Evolutionary conservation across 2,329 filamentous ascomycete species (phyloP).

Genomic region (Beauveria pseudobassiana): DNA sequence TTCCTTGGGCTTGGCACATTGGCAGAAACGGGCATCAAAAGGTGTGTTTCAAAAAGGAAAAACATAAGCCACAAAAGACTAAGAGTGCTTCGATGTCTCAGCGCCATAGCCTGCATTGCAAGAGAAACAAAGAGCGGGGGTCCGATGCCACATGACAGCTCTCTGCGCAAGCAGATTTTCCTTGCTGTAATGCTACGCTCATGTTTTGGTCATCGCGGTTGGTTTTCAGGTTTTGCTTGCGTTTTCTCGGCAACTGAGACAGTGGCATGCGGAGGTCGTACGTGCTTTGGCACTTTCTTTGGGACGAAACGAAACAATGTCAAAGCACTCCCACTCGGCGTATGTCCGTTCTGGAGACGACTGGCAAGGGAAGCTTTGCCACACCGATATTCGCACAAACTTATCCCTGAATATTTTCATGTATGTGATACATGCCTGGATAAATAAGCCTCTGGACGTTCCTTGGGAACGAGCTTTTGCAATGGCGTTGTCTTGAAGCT

Average conservation of each 20-base stretch:
- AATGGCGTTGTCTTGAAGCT: background rate
- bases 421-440: background rate
- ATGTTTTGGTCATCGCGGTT: background rate
- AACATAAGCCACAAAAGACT: background rate
- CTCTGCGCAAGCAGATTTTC: background rate
- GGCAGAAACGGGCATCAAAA: background rate
- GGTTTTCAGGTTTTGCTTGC: background rate
- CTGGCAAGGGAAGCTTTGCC: background rate
- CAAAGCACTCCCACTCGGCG: constrained; percentile 5
- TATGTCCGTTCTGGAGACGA: background rate
- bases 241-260: background rate
- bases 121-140: background rate
- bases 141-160: background rate
- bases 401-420: background rate
- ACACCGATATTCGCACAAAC: background rate
- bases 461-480: background rate
- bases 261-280: background rate
- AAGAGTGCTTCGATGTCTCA: background rate
- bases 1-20: background rate
- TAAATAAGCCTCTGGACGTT: background rate
- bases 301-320: constrained; percentile 4
- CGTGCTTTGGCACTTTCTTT: background rate
- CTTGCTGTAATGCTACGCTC: background rate
- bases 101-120: background rate
- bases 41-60: background rate